These are phyloP conservation scores for Clitoria ternatea DNA, from an alignment of 306 rosid genomes.

Conservation along the genomic window DNA sequence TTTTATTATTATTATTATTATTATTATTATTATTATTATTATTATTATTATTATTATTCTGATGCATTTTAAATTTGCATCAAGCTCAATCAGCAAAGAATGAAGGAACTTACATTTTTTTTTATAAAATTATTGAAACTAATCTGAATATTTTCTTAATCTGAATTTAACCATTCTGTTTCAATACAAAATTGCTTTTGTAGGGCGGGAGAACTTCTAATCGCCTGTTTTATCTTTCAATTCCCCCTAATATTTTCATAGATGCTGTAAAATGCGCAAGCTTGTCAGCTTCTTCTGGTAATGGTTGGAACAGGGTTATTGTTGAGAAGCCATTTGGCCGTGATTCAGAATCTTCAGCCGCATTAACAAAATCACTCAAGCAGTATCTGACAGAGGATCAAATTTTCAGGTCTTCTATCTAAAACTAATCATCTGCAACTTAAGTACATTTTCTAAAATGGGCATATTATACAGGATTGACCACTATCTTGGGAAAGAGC, in stretches of 20 bases:
- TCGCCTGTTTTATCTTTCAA: conserved; percentile 88
- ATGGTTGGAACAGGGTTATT: conserved; percentile 96
- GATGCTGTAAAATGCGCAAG: conserved; percentile 87
- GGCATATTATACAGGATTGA: conserved; percentile 58
- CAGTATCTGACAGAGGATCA: conserved; percentile 82
- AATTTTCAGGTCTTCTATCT: conserved; percentile 64
- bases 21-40: too few species aligned
- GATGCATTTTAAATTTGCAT: not conserved
- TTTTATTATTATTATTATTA: too few species aligned
- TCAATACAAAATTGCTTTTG: conserved; percentile 32
- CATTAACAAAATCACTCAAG: conserved; percentile 77
- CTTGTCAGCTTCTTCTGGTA: conserved; percentile 66
- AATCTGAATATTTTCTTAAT: not conserved
- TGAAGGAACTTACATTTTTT: not conserved
- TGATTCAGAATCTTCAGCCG: conserved; percentile 89
- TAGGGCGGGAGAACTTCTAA: conserved; percentile 74
- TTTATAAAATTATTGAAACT: not conserved
- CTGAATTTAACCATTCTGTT: conserved; percentile 21
- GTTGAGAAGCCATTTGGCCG: conserved; percentile 97
- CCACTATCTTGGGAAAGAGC: conserved; percentile 93
- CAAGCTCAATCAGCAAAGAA: not conserved
- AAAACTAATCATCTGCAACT: conserved; percentile 7
- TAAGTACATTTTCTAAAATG: conserved; percentile 7
- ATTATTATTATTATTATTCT: too few species aligned
- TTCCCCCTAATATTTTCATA: conserved; percentile 82